phyloP scores from a whole-genome alignment of 2,329 filamentous ascomycete genomes.

The Polytolypa hystricis region DNA sequence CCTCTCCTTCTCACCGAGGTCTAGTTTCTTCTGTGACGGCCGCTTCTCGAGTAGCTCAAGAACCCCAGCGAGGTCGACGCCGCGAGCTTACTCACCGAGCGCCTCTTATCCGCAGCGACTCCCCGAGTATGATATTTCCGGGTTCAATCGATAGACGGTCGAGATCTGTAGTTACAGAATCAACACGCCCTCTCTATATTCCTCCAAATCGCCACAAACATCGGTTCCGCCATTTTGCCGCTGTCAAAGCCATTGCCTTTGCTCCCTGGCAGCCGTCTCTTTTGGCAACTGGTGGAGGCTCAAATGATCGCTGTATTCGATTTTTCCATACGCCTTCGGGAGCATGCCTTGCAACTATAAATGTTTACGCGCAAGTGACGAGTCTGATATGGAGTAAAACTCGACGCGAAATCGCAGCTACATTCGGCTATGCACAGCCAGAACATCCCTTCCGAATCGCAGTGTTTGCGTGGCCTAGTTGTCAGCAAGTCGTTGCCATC shows the following conservation, averaged over 20 bases:
- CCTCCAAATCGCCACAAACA: slow-evolving; percentile 52
- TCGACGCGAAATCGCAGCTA: slow-evolving; percentile 77
- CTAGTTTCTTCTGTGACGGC: neutral
- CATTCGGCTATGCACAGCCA: slow-evolving; percentile 85
- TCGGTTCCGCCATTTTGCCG: slow-evolving; percentile 68
- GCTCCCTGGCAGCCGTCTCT: slow-evolving; percentile 86
- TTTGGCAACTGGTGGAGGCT: slow-evolving; percentile 82
- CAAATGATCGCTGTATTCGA: slow-evolving; percentile 89
- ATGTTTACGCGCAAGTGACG: slow-evolving; percentile 87
- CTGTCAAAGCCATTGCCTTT: slow-evolving; percentile 93
- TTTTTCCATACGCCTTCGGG: slow-evolving; percentile 86
- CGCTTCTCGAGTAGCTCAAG: no score
- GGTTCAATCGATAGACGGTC: neutral
- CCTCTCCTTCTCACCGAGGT: neutral
- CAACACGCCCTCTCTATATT: slow-evolving; percentile 37
- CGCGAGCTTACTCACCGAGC: neutral
- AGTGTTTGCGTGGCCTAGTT: slow-evolving; percentile 90
- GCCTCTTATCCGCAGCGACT: neutral
- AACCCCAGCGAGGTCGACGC: no score
- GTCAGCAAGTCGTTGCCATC: slow-evolving; percentile 71
- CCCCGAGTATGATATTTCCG: neutral
- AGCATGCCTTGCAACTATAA: slow-evolving; percentile 75
- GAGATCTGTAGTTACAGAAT: slow-evolving; percentile 1
- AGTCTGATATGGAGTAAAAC: slow-evolving; percentile 82
- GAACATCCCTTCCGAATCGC: slow-evolving; percentile 83